phyloP scores from a whole-genome alignment of 2,329 filamentous ascomycete genomes.

The Leptographium flavum region DNA sequence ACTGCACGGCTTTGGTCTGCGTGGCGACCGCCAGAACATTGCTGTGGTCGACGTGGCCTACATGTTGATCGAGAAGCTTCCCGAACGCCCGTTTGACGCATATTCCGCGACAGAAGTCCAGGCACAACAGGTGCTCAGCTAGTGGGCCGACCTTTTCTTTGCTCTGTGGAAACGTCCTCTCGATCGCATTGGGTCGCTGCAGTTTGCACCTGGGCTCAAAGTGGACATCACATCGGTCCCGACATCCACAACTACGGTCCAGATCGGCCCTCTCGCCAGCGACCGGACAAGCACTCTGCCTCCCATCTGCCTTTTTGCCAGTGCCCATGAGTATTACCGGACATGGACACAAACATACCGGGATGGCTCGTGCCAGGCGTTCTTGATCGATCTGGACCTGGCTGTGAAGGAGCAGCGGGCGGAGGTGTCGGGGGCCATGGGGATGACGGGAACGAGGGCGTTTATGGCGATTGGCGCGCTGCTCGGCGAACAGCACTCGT shows the following conservation, averaged over 20 bases:
- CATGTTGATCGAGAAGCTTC: slow-evolving; percentile 5
- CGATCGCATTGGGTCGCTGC: background rate
- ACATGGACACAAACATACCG: background rate
- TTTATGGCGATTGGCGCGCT: no score
- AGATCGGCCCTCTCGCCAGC: background rate
- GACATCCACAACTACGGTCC: no score
- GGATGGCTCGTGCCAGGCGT: no score
- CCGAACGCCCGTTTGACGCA: slow-evolving; percentile 9
- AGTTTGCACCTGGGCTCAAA: no score
- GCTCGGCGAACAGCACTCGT: no score
- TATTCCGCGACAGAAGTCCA: background rate
- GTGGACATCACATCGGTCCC: no score
- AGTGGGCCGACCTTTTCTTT: slow-evolving; percentile 2
- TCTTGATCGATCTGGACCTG: no score
- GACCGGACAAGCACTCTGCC: slow-evolving; percentile 2
- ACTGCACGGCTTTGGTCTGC: slow-evolving; percentile 7
- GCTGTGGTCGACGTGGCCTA: slow-evolving; percentile 4
- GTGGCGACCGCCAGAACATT: background rate
- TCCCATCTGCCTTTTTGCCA: background rate
- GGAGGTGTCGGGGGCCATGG: no score
- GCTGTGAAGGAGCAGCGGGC: no score
- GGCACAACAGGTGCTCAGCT: slow-evolving; percentile 1
- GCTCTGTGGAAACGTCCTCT: background rate
- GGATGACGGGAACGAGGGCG: no score
- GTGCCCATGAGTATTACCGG: background rate